Evolutionary conservation across 2,329 filamentous ascomycete species (phyloP).

Genomic region (Xylogone sp.): DNA sequence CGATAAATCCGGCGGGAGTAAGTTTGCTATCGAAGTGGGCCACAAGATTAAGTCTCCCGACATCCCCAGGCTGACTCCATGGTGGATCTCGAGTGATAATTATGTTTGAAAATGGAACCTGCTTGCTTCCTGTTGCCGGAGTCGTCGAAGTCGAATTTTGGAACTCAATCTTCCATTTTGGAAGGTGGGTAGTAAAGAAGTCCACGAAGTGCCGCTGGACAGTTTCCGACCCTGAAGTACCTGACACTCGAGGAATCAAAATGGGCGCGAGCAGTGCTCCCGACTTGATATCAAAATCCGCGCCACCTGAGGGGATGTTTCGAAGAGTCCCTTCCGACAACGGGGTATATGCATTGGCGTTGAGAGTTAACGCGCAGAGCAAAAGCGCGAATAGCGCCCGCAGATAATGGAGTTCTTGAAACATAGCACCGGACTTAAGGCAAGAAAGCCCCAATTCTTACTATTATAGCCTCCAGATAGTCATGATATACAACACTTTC

Average conservation of each 20-base stretch:
- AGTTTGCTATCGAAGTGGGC: constrained; percentile 92
- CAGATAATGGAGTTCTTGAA: not conserved
- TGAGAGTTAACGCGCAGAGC: not conserved
- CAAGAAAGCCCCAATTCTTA: not conserved
- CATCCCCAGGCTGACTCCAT: constrained; percentile 69
- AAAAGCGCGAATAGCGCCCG: not conserved
- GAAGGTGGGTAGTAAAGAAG: constrained; percentile 74
- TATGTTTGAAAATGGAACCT: constrained; percentile 82
- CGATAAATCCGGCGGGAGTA: constrained; percentile 80
- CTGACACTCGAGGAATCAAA: constrained; percentile 82
- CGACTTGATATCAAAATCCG: constrained; percentile 73
- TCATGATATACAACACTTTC: not conserved
- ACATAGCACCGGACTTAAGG: not conserved
- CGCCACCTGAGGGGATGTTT: constrained; percentile 65
- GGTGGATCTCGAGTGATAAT: constrained; percentile 87
- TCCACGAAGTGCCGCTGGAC: constrained; percentile 79
- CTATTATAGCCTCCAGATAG: not conserved
- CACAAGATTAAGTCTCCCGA: constrained; percentile 78
- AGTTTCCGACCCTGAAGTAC: constrained; percentile 68
- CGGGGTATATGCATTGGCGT: constrained; percentile 24
- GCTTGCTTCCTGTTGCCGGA: constrained; percentile 64
- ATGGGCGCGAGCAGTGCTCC: constrained; percentile 82
- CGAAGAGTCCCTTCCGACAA: constrained; percentile 74
- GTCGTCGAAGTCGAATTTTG: constrained; percentile 90
- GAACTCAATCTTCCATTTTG: constrained; percentile 74